phyloP scores from a whole-genome alignment of 805 yeast genomes.

The Yamadazyma tumulicola region DNA sequence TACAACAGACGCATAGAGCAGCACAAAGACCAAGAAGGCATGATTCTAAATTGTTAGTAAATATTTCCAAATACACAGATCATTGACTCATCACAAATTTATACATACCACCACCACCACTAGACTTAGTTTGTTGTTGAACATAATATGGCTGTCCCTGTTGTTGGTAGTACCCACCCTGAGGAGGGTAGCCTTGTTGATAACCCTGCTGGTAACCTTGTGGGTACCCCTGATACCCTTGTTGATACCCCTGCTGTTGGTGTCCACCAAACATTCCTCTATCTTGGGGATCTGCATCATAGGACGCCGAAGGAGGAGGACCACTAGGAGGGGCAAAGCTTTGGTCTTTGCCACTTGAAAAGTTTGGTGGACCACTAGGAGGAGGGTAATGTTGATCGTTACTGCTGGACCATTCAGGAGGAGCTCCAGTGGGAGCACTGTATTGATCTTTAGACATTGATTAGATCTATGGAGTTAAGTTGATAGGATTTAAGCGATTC shows the following conservation, averaged over 20 bases:
- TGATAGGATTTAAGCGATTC: no score
- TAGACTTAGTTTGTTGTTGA: slow-evolving; percentile 31
- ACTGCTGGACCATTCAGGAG: slow-evolving; percentile 22
- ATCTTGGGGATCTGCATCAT: slow-evolving; percentile 15
- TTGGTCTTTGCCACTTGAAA: slow-evolving; percentile 18
- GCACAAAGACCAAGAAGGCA: slow-evolving; percentile 43
- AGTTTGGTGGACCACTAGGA: slow-evolving; percentile 21
- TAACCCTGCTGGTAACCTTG: slow-evolving; percentile 18
- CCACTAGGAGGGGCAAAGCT: slow-evolving; percentile 15
- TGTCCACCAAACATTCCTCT: slow-evolving; percentile 21
- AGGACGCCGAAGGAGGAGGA: background rate
- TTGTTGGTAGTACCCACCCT: slow-evolving; percentile 36
- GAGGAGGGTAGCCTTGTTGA: slow-evolving; percentile 20
- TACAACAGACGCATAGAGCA: slow-evolving; percentile 41
- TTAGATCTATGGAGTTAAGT: no score
- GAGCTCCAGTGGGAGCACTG: slow-evolving; percentile 24
- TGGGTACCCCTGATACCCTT: slow-evolving; percentile 16
- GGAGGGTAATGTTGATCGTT: slow-evolving; percentile 16
- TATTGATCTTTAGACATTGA: slow-evolving; percentile 10
- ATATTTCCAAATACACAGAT: no score
- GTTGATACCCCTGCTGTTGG: slow-evolving; percentile 21
- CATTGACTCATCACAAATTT: no score
- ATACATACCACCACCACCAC: slow-evolving; percentile 14
- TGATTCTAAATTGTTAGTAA: no score
- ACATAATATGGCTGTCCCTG: slow-evolving; percentile 46